Base-by-base conservation (phyloP, 2,329 filamentous ascomycete genomes). In the Fusarium pseudonygamai region DNA sequence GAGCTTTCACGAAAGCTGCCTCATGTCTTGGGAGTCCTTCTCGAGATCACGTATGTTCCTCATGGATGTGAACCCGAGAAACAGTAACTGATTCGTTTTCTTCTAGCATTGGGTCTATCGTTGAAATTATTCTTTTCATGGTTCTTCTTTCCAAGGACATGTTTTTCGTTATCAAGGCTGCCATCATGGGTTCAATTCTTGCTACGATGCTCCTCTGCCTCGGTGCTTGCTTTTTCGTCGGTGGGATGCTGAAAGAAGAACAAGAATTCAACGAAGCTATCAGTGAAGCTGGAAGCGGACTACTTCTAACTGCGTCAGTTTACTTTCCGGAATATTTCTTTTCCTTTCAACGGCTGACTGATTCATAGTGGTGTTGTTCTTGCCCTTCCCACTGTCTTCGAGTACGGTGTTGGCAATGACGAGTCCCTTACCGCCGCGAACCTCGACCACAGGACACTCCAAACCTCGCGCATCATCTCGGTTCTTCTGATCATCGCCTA, bases 71-170 rank as follows among this genome's bases (percentile, higher is more conserved):
- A 22, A 10, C 13, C 16, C 28, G 16, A 26, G 28, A 16, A n/a
- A 22, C 14, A 20, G 3, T 24, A 26, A 42, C 71, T 76, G 55
- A 47, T 43, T 20, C 16, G 16, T 34, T 34, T 10, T 6, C 30
- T 37, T 43, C 22, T 36, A 86, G 85, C 1, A 80, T 95, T 58
- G 93, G 92, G 6, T 93, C 93, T 2, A 83, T 95, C 15, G 93
- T 96, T 59, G 94, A 97, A 79, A 92, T 97, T 64, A 89, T 97
- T 52, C 84, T 97, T 36, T 96, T 97, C 82, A 92, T 96, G 85
- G 88, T 95, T 6, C 83, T 97, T 49, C 86, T 96, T 9, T 80
- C 80, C 16, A 81, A 84, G 5, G 74, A 85, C 58, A 81, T 85
- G 80, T 91, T 92, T 67, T 86, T 87, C n/a, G 93, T 96, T 75